These are phyloP conservation scores for Teunomyces lycoperdinae DNA, from an alignment of 805 yeast genomes.

Conservation along the genomic window DNA sequence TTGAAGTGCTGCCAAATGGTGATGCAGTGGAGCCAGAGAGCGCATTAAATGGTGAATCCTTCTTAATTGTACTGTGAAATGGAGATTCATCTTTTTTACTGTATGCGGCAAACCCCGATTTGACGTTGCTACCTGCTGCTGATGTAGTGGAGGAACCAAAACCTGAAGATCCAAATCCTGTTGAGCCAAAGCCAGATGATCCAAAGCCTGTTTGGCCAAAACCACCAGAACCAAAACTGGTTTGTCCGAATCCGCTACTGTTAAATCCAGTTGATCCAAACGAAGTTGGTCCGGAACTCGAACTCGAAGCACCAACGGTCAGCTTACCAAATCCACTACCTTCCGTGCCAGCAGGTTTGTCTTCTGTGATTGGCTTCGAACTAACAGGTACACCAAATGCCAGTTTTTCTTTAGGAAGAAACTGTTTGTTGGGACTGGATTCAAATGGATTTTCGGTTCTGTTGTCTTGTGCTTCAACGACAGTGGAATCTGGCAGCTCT, in stretches of 20 bases:
- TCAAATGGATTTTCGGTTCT: constrained; percentile 3
- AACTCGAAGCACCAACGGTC: not conserved
- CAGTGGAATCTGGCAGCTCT: not conserved
- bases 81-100: constrained; percentile 5
- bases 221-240: constrained; percentile 14
- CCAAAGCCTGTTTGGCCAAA: constrained; percentile 11
- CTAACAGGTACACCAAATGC: not conserved
- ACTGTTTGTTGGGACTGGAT: not conserved
- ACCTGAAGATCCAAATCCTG: constrained; percentile 10
- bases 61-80: constrained; percentile 1
- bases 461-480: not conserved
- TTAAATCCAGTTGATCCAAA: not conserved
- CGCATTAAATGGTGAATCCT: constrained; percentile 15
- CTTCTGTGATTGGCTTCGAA: not conserved
- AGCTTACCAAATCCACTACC: too few relatives aligned
- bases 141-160: constrained; percentile 8
- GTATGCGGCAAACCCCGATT: constrained; percentile 2
- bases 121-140: not conserved
- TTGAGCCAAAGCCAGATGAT: constrained; percentile 5
- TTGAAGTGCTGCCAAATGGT: not conserved
- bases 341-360: not conserved
- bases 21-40: not conserved
- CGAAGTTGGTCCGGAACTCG: not conserved
- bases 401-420: not conserved
- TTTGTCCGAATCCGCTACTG: constrained; percentile 8